Conservation (phyloP, 2,329 filamentous ascomycete genomes). For the Paracoccidioides brasiliensis region DNA sequence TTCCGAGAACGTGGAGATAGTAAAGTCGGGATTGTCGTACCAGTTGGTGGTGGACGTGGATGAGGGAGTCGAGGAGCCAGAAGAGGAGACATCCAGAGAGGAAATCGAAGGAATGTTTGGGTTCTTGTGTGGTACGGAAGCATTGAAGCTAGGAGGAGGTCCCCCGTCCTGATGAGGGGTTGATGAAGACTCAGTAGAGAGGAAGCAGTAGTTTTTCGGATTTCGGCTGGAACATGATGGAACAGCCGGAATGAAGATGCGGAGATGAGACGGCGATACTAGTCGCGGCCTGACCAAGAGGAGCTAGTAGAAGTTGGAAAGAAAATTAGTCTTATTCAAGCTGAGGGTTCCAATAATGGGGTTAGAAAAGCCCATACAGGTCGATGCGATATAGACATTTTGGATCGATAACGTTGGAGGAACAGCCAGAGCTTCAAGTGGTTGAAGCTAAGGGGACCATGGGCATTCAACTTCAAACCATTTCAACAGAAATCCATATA, state of each 20-base stretch:
- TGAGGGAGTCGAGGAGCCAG: constrained; percentile 21
- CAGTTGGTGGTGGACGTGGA: constrained; percentile 41
- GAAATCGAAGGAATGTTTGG: constrained; percentile 8
- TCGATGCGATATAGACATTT: constrained; percentile 6
- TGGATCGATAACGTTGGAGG: not conserved
- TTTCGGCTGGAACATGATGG: constrained; percentile 7
- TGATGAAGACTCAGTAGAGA: constrained; percentile 20
- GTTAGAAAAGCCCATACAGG: constrained; percentile 7
- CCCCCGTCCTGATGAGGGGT: constrained; percentile 8
- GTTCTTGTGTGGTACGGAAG: constrained; percentile 11
- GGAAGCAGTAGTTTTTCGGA: constrained; percentile 14
- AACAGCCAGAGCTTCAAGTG: constrained; percentile 10
- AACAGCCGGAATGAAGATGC: constrained; percentile 11
- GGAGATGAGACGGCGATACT: constrained; percentile 11
- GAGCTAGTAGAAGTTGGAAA: not conserved
- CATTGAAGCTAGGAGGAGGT: constrained; percentile 10
- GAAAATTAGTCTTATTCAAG: not conserved
- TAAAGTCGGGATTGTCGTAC: constrained; percentile 61
- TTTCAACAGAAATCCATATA: not conserved
- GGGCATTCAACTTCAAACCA: constrained; percentile 2
- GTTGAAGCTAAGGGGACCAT: constrained; percentile 6
- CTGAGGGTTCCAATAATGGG: not conserved
- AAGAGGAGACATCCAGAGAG: constrained; percentile 9
- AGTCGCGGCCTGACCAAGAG: not conserved
- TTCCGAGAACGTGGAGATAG: constrained; percentile 61